phyloP scores from a whole-genome alignment of 805 yeast genomes.

The Saccharomyces paradoxus region DNA sequence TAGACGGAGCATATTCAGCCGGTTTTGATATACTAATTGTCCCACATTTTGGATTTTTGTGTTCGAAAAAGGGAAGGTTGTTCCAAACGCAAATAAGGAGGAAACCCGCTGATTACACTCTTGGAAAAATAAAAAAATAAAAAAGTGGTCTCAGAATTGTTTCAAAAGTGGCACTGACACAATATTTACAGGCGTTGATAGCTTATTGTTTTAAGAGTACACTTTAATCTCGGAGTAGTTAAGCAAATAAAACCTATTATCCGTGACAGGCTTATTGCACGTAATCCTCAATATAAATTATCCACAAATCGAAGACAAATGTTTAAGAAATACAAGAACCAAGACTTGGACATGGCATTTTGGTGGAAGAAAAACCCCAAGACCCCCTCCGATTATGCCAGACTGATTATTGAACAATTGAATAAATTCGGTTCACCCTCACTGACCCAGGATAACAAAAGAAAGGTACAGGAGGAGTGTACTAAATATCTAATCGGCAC shows the following conservation, averaged over 20 bases:
- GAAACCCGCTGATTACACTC: background rate
- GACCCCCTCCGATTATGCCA: constrained; percentile 76
- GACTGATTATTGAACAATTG: constrained; percentile 67
- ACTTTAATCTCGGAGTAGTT: background rate
- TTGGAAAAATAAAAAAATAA: background rate
- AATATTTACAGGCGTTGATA: background rate
- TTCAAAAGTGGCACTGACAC: background rate
- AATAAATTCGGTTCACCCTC: constrained; percentile 42
- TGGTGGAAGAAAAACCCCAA: constrained; percentile 85
- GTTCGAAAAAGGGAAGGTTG: background rate
- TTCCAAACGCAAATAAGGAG: background rate
- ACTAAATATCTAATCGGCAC: constrained; percentile 56
- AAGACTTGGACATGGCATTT: constrained; percentile 60
- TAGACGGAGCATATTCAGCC: background rate
- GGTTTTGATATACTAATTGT: background rate
- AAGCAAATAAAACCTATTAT: background rate
- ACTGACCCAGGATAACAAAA: constrained; percentile 20
- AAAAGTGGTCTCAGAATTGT: background rate
- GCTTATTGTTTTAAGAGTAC: background rate
- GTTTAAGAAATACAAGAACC: constrained; percentile 27
- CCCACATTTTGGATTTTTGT: background rate
- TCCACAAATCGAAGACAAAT: constrained; percentile 3
- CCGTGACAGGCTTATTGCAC: background rate
- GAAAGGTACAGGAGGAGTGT: constrained; percentile 64
- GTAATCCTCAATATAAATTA: background rate